Evolutionary conservation across 169 alveolate genomes (phyloP), one percentile per base, ranked within the genome.

Genomic region (Plasmodium relictum): DNA sequence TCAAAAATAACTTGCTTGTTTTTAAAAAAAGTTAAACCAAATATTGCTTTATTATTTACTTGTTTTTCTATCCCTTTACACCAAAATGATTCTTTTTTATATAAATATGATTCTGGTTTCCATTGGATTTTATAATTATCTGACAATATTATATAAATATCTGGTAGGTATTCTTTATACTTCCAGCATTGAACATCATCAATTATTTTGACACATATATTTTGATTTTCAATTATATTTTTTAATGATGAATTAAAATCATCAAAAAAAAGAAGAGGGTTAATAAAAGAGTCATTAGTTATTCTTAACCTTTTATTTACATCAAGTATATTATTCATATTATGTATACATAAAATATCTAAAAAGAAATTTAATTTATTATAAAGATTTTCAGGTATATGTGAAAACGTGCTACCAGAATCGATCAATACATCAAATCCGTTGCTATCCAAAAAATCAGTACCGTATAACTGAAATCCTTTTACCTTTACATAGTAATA

Each of bases 21-120:
- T 59, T 92, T 94, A 93, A 94, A 93, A 72, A 94, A 94, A 0
- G 94, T 94, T 56, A 95, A 93, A 5, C 96, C 96, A 10, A 94
- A 52, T 14, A 94, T 91, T 71, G 93, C 88, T 39, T 89, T 94
- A 26, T 89, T 73, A 83, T 71, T 85, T 20, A 58, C 83, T 66
- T 92, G 78, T 31, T 72, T 70, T 62, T 92, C 95, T 44, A 94
- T 54, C 2, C 96, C 96, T 44, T 92, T 73, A 69, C 96, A 94
- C 96, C 96, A 94, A 92, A 94, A 94, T 14, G 41, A 39, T 69
- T 83, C 91, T 22, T 71, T 74, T 24, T 54, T 54, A 42, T 65
- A 59, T 31, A 92, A 58, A 74, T 90, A 78, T n/a, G 89, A 54
- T 66, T 58, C 31, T 4, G 91, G 85, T 54, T 83, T 56, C 91